Base-by-base conservation (phyloP, 768 basidiomycete genomes). In the Leccinum aurantiacum region DNA sequence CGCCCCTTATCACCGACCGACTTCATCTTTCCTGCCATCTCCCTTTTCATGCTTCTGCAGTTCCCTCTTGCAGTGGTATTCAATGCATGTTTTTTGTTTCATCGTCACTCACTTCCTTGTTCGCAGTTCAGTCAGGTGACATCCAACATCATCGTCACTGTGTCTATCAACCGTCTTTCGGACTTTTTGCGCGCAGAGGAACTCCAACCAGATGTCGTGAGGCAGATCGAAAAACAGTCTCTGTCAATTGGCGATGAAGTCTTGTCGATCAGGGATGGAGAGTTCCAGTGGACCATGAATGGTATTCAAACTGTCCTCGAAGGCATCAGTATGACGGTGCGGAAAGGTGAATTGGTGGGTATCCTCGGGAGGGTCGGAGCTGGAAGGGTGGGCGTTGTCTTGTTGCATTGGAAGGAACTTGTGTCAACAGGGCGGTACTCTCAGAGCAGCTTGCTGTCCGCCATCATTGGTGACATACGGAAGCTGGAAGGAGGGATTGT, bases 11-110 rank as follows among this genome's bases (percentile, higher is more conserved):
- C 24, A 24, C 24, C 96, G 0, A 84, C 90, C 0, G 94, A 97
- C 62, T 77, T 93, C 54, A 95, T 98, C 63, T 98, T 98, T 82
- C 96, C 96, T 17, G 87, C 92, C 0, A 94, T 98, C 62, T 89
- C 92, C 0, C 76, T 95, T 31, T 95, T 94, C 77, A 88, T 91
- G 85, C 78, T 96, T 0, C 77, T 96, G 29, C 86, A 89, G 59
- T 95, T 95, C 75, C 93, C 93, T 1, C 78, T 95, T 24, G 89
- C 84, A 2, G 90, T 93, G 90, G 89, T 89, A 70, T 41, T 78
- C 70, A 6, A 38, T 46, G 15, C 3, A 0, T 2, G 0, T 1
- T 14, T 15, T 55, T 44, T 11, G 1, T 47, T 55, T 38, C 17
- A 63, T 0, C 6, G 48, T 52, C 7, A 10, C 35, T 63, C 44